Evolutionary conservation across 192 early-diverging fungal species (phyloP).

Genomic region (Chytriomyces confervae): DNA sequence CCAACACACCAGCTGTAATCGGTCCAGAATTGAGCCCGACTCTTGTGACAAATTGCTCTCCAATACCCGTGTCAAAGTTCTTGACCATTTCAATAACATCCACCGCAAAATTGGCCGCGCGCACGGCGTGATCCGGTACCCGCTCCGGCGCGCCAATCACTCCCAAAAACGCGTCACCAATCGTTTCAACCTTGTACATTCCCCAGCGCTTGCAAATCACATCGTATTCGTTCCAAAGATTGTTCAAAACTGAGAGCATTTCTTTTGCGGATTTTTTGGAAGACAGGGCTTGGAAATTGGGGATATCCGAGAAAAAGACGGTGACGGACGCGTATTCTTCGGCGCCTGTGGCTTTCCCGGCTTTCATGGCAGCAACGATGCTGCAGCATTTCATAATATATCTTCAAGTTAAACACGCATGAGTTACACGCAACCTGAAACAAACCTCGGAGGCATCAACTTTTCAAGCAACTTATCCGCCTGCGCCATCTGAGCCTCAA

Average conservation of each 20-base stretch:
- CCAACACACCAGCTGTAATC: constrained; percentile 53
- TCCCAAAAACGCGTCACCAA: constrained; percentile 43
- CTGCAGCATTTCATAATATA: background rate
- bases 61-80: constrained; percentile 39
- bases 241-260: constrained; percentile 44
- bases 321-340: constrained; percentile 50
- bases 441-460: constrained; percentile 40
- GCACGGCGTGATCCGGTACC: constrained; percentile 35
- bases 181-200: constrained; percentile 56
- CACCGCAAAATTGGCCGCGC: constrained; percentile 33
- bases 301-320: constrained; percentile 53
- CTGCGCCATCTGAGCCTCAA: constrained; percentile 41
- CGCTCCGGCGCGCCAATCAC: constrained; percentile 34
- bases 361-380: constrained; percentile 45
- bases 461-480: constrained; percentile 40
- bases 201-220: constrained; percentile 47
- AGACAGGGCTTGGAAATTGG: constrained; percentile 45
- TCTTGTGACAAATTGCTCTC: constrained; percentile 40
- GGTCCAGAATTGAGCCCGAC: constrained; percentile 53
- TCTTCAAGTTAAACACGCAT: background rate
- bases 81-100: constrained; percentile 44
- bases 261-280: constrained; percentile 36
- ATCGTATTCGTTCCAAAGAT: constrained; percentile 43
- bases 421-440: too few relatives aligned
- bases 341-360: constrained; percentile 43